Percentiles rank a stretch among this genome's conserved stretches.
Evolutionary conservation across 2,329 filamentous ascomycete genomes (phyloP).

Genomic region (Cercospora beticola): DNA sequence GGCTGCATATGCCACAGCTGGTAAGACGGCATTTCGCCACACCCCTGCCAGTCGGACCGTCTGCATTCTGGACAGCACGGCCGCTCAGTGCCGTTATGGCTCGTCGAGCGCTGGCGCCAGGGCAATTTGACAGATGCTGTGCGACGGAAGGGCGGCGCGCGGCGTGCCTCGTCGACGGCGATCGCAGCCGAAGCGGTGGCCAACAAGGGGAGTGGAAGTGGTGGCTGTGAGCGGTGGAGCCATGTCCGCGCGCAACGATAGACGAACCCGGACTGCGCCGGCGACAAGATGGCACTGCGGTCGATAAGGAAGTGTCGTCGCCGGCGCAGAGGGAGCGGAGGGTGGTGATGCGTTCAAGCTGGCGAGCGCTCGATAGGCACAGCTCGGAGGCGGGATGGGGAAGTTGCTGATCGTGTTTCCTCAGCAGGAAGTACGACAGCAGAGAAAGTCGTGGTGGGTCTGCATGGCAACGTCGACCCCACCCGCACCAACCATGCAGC

Average conservation of each 20-base stretch:
- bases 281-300: neutral
- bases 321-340: neutral
- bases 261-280: neutral
- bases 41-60: conserved; percentile 8
- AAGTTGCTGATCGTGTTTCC: neutral
- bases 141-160: neutral
- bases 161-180: neutral
- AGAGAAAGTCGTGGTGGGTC: neutral
- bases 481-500: neutral
- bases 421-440: neutral
- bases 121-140: neutral
- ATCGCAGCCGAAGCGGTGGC: neutral
- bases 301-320: neutral
- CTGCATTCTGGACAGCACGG: neutral
- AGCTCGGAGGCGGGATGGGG: neutral
- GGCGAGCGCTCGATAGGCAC: neutral
- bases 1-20: conserved; percentile 2
- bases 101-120: neutral
- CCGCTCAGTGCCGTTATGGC: neutral
- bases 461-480: neutral
- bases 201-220: neutral
- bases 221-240: neutral
- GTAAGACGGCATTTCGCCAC: conserved; percentile 1
- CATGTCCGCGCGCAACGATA: neutral
- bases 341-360: neutral